Conservation (phyloP, 1,284 basidiomycete species). For the Mycena sp. region DNA sequence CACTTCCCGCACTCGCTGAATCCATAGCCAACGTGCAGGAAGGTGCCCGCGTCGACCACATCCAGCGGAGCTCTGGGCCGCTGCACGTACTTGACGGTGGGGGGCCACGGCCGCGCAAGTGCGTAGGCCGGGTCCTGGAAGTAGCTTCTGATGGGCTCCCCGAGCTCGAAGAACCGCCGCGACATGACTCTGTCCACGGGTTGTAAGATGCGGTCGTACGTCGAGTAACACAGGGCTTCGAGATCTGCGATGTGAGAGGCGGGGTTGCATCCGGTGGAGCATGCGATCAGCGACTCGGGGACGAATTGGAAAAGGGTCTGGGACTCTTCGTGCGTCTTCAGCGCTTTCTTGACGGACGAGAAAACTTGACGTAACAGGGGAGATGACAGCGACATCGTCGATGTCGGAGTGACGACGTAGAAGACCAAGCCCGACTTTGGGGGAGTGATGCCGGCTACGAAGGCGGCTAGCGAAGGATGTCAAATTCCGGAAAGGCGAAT, state of each 20-base stretch:
- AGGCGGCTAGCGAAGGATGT: constrained; percentile 50
- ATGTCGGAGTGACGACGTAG: constrained; percentile 72
- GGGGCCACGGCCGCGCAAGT: constrained; percentile 59
- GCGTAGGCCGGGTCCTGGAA: constrained; percentile 74
- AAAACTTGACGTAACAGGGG: constrained; percentile 72
- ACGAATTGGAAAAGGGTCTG: constrained; percentile 73
- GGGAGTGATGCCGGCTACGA: constrained; percentile 57
- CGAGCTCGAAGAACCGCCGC: constrained; percentile 55
- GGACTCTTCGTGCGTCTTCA: constrained; percentile 54
- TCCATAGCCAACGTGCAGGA: constrained; percentile 81
- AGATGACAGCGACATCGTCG: constrained; percentile 65
- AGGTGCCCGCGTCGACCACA: constrained; percentile 72
- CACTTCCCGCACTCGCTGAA: constrained; percentile 73
- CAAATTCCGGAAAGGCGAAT: neutral
- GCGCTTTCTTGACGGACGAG: constrained; percentile 63
- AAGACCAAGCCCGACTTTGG: constrained; percentile 60
- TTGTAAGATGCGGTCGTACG: constrained; percentile 76
- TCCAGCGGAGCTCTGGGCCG: constrained; percentile 62
- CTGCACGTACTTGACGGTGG: constrained; percentile 55
- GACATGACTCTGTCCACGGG: constrained; percentile 69
- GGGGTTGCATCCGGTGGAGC: constrained; percentile 49
- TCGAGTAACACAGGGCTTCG: constrained; percentile 61
- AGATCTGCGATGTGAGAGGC: constrained; percentile 50
- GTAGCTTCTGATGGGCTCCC: constrained; percentile 51
- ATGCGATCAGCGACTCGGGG: constrained; percentile 66